Percentiles rank a stretch among this genome's conserved stretches.
Evolutionary conservation across 129 eudicot genomes (phyloP).

Genomic region (Lactuca saligna): DNA sequence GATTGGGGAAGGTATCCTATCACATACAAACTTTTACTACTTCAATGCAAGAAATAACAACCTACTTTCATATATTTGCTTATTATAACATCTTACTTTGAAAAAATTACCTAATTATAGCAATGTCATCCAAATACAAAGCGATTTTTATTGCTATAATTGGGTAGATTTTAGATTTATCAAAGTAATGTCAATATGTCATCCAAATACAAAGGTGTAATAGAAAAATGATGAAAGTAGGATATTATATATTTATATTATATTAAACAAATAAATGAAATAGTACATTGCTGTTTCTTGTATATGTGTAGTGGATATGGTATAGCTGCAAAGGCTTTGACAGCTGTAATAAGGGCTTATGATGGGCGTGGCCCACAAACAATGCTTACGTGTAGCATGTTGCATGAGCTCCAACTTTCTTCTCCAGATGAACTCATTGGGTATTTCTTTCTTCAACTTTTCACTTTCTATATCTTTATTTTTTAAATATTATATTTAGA

Average conservation of each 20-base stretch:
- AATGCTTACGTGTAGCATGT: constrained; percentile 55
- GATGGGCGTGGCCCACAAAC: constrained; percentile 97
- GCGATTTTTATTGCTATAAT: too few species aligned
- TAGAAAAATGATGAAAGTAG: too few species aligned
- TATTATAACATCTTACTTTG: not conserved
- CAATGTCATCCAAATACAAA: too few species aligned
- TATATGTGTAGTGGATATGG: constrained; percentile 81
- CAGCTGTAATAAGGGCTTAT: constrained; percentile 86
- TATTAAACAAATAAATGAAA: constrained; percentile 15
- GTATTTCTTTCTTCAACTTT: constrained; percentile 45
- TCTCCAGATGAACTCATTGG: constrained; percentile 95
- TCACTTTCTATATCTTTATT: not conserved
- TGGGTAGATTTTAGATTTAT: too few species aligned
- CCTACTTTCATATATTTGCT: too few species aligned
- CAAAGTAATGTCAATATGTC: too few species aligned
- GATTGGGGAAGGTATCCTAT: constrained; percentile 93
- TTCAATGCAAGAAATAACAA: not conserved
- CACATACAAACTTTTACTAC: not conserved
- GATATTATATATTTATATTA: not conserved
- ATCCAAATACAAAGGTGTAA: too few species aligned
- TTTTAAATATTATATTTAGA: too few species aligned
- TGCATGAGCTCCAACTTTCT: constrained; percentile 64
- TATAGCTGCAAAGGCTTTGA: constrained; percentile 91
- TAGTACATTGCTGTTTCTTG: constrained; percentile 12
- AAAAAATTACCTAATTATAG: too few species aligned